These are phyloP conservation scores for Caloboletus inedulis DNA, from an alignment of 1,284 basidiomycete genomes.

Conservation along the genomic window DNA sequence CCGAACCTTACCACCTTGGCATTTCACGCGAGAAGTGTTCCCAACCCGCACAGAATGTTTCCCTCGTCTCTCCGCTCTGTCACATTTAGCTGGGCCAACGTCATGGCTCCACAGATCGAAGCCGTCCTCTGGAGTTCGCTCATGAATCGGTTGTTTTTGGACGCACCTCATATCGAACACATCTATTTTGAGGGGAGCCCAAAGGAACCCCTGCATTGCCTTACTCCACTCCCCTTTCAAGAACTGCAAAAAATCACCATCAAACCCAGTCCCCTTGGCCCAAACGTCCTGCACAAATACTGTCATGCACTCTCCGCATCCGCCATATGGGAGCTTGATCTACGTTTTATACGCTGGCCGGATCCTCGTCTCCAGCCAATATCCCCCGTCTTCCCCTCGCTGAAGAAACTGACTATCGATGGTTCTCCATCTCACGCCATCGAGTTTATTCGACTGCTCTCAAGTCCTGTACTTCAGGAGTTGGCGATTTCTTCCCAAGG, in stretches of 20 bases:
- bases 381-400: conserved; percentile 24
- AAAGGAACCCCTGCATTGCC: conserved; percentile 18
- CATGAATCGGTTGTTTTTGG: conserved; percentile 21
- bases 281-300: conserved; percentile 30
- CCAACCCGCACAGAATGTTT: conserved; percentile 16
- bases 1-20: conserved; percentile 23
- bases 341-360: conserved; percentile 27
- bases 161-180: conserved; percentile 21
- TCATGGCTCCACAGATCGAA: conserved; percentile 16
- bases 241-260: conserved; percentile 23
- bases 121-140: conserved; percentile 22
- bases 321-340: conserved; percentile 21
- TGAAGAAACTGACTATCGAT: conserved; percentile 23
- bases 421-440: conserved; percentile 21
- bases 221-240: conserved; percentile 24
- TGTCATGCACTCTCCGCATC: conserved; percentile 24
- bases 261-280: conserved; percentile 26
- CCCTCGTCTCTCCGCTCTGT: conserved; percentile 24
- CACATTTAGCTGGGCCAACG: conserved; percentile 25
- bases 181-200: conserved; percentile 28
- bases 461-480: conserved; percentile 21
- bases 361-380: conserved; percentile 19
- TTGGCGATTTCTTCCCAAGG: conserved; percentile 20
- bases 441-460: conserved; percentile 24
- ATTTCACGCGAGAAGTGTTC: conserved; percentile 19